Evolutionary conservation across 192 early-diverging fungal species (phyloP), one percentile per base, ranked within the genome.

Genomic region (Entophlyctis luteolus): DNA sequence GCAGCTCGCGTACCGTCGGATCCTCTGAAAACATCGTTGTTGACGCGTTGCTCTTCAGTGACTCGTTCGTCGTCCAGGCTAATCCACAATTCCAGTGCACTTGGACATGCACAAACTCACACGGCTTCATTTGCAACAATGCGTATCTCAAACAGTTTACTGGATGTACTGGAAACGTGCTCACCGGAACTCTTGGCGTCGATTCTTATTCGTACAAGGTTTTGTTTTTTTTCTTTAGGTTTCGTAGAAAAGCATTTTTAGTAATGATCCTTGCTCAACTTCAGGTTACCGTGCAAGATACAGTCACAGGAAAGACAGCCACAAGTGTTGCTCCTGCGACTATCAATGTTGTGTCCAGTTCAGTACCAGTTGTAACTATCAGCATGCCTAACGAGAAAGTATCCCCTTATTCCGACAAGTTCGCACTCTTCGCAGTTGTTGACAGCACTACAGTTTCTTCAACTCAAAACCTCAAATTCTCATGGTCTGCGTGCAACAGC

Each of bases 401-500:
- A n/a, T 63, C 60, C n/a, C 47, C 68, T 1, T 57, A 49, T 20
- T 70, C 68, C 18, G 29, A 59, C 57, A 42, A 35, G 25, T 70
- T 70, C 33, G 1, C 47, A 16, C 33, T 70, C 29, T 50, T n/a
- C 16, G 68, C 68, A 0, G 52, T 38, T 37, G 68, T 70, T 5
- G 68, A 70, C 47, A 16, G 46, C 16, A 10, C 47, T 18, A 29
- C 68, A 2, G 68, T 70, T 25, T 18, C 23, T 54, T 48, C 57
- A 23, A 18, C 38, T 12, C 3, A 22, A 23, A 60, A 47, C 27
- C 46, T 70, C 6, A 57, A 60, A 28, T 70, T 62, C 48, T 60
- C 47, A 5, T 70, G 68, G 68, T 45, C 58, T 29, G 28, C n/a
- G n/a, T 70, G 68, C 39, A 36, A 47, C 4, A 46, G 59, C 67